Base-by-base conservation (phyloP, 2,329 filamentous ascomycete species). In the Teratosphaeriaceae sp. region DNA sequence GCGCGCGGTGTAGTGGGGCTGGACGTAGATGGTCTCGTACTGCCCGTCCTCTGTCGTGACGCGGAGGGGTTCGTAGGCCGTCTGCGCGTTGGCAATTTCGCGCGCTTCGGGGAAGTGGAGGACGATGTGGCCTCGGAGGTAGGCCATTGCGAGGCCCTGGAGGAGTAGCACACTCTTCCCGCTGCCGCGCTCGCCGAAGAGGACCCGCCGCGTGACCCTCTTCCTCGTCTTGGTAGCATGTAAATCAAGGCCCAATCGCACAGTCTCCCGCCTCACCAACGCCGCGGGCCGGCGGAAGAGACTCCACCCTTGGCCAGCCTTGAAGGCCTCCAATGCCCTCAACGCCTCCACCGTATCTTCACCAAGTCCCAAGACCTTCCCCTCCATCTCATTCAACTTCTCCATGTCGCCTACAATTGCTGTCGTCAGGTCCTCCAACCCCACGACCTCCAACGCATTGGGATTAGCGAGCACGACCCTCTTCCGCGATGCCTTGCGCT, bases 401-500 rank as follows among this genome's bases (percentile, higher is more conserved):
- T 34, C 40, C n/a, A 24, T 38, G 13, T 29, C 42, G 1, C 43
- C 33, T 37, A 34, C 40, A 20, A 42, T 52, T 16, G 47, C 48
- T 3, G 43, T 40, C 15, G 42, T 48, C 42, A 94, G 60, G 38
- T 82, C 75, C 46, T 74, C 67, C 53, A 94, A 72, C 9, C 79
- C 84, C 19, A 72, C 61, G 6, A 97, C 84, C 46, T 83, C 79
- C 27, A 96, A 71, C 38, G 92, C 92, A 68, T 95, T 97, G 65
- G 86, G 85, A 69, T 97, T 98, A 72, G 84, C 90, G 47, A 98
- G 79, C 46, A 94, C 81, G 58, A 98, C 86, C 54, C 86, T 81
- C 72, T 94, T 95, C 52, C 88, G 82, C 61, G 86, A 73, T 21
- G 86, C 85, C 68, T 88, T 94, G 52, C 89, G 80, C 73, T 96